These are phyloP conservation scores for Blastomyces silverae DNA, from an alignment of 2,329 filamentous ascomycete genomes.

Conservation along the genomic window DNA sequence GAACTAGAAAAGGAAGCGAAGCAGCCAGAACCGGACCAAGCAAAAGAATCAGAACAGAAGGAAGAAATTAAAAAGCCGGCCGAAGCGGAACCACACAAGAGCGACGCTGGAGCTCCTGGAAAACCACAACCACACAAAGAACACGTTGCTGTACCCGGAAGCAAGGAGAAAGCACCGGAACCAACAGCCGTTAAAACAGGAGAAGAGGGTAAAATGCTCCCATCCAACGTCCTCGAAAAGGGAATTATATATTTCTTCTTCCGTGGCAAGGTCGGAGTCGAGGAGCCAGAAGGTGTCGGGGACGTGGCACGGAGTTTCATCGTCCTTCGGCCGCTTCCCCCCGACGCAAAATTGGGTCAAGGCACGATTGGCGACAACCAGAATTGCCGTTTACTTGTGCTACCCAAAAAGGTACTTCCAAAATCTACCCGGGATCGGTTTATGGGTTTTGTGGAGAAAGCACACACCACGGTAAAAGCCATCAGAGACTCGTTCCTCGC, in stretches of 20 bases:
- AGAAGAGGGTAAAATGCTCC: slow-evolving; percentile 44
- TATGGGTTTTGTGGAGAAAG: slow-evolving; percentile 77
- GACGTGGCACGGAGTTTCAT: slow-evolving; percentile 76
- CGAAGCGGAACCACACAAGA: slow-evolving; percentile 3
- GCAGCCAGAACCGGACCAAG: slow-evolving; percentile 19
- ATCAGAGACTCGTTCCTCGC: slow-evolving; percentile 69
- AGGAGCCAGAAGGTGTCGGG: slow-evolving; percentile 53
- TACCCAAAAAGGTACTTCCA: slow-evolving; percentile 81
- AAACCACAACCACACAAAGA: slow-evolving; percentile 9
- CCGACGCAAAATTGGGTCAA: slow-evolving; percentile 60
- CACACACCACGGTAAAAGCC: slow-evolving; percentile 56
- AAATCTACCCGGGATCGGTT: slow-evolving; percentile 61
- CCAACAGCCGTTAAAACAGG: slow-evolving; percentile 45
- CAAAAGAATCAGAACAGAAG: slow-evolving; percentile 16
- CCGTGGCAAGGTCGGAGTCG: slow-evolving; percentile 65
- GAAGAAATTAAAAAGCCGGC: background rate
- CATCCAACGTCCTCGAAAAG: slow-evolving; percentile 69
- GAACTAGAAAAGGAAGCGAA: slow-evolving; percentile 18
- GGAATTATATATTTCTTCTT: slow-evolving; percentile 90
- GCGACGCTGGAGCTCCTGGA: background rate
- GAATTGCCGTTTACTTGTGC: slow-evolving; percentile 64
- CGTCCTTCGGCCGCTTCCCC: slow-evolving; percentile 64
- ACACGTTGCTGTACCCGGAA: slow-evolving; percentile 17
- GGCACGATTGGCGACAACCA: slow-evolving; percentile 51
- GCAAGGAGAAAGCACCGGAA: slow-evolving; percentile 15